Conservation (phyloP, 805 yeast species). For the Kregervanrija delftensis region DNA sequence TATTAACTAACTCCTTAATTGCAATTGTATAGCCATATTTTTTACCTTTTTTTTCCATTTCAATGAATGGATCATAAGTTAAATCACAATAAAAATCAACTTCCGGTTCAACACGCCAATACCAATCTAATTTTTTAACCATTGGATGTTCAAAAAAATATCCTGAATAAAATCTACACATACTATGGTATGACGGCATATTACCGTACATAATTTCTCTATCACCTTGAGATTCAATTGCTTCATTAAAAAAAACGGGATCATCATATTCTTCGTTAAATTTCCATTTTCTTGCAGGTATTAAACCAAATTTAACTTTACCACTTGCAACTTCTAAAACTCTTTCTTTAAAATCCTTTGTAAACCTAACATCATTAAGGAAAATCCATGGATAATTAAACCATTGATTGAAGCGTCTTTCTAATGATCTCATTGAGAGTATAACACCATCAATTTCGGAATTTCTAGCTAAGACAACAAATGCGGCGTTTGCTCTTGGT, state of each 20-base stretch:
- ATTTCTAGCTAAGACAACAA: slow-evolving; percentile 80
- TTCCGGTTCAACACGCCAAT: slow-evolving; percentile 95
- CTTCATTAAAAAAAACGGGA: slow-evolving; percentile 42
- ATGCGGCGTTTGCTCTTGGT: slow-evolving; percentile 68
- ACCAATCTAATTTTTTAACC: slow-evolving; percentile 72
- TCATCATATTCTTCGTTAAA: slow-evolving; percentile 44
- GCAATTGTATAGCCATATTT: slow-evolving; percentile 81
- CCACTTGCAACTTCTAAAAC: slow-evolving; percentile 52
- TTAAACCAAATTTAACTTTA: slow-evolving; percentile 62
- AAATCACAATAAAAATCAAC: slow-evolving; percentile 86
- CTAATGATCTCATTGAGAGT: slow-evolving; percentile 65
- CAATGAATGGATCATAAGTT: slow-evolving; percentile 84
- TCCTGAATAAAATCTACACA: slow-evolving; percentile 93
- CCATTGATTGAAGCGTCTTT: slow-evolving; percentile 90
- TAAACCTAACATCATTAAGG: slow-evolving; percentile 73
- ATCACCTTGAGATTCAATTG: slow-evolving; percentile 72
- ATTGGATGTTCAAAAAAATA: slow-evolving; percentile 73
- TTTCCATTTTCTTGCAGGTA: slow-evolving; percentile 61
- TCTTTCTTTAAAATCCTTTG: slow-evolving; percentile 49
- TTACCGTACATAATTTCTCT: slow-evolving; percentile 79
- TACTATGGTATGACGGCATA: slow-evolving; percentile 76
- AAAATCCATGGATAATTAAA: slow-evolving; percentile 90
- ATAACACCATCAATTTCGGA: slow-evolving; percentile 73
- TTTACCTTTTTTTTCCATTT: slow-evolving; percentile 65
- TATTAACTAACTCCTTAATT: slow-evolving; percentile 69